phyloP scores from a whole-genome alignment of 1,139 yeast species.

The Pichia sp. region DNA sequence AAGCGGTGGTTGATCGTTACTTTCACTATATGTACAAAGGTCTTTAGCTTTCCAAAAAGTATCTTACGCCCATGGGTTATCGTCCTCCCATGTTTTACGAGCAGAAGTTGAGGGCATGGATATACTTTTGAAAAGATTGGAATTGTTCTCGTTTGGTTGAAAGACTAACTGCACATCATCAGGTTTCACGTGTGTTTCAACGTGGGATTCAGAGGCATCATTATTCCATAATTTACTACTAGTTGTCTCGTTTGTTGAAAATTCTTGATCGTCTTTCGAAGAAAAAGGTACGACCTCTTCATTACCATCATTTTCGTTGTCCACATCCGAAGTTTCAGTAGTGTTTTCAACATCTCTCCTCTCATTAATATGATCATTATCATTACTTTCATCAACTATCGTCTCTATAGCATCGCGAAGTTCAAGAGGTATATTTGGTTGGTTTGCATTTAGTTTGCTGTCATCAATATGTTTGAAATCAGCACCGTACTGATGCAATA shows the following conservation, averaged over 20 bases:
- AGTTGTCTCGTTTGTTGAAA: not conserved
- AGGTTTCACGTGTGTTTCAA: too few species aligned
- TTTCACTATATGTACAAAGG: too few species aligned
- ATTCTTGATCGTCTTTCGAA: not conserved
- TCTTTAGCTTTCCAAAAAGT: too few species aligned
- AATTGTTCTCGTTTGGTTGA: constrained; percentile 16
- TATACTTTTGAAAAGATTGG: constrained; percentile 45
- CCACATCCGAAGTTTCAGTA: not conserved
- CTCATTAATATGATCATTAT: constrained; percentile 26
- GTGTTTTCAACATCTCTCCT: not conserved
- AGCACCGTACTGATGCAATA: constrained; percentile 54
- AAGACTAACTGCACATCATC: too few species aligned
- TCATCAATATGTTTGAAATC: constrained; percentile 46
- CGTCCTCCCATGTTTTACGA: constrained; percentile 36
- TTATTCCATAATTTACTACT: not conserved
- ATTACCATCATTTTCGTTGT: not conserved
- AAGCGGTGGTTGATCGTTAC: too few species aligned
- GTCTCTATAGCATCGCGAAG: constrained; percentile 60
- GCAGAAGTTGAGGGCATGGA: constrained; percentile 45
- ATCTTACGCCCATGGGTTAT: constrained; percentile 30
- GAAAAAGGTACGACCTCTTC: not conserved
- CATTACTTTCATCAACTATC: constrained; percentile 38
- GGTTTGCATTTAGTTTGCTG: constrained; percentile 41
- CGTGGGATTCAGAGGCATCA: too few species aligned
- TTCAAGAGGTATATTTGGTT: constrained; percentile 55